A percentile compares a stretch with the other conserved stretches of the same genome.
phyloP scores from a whole-genome alignment of 441 rosid genomes.

The Arabidopsis hybrid region DNA sequence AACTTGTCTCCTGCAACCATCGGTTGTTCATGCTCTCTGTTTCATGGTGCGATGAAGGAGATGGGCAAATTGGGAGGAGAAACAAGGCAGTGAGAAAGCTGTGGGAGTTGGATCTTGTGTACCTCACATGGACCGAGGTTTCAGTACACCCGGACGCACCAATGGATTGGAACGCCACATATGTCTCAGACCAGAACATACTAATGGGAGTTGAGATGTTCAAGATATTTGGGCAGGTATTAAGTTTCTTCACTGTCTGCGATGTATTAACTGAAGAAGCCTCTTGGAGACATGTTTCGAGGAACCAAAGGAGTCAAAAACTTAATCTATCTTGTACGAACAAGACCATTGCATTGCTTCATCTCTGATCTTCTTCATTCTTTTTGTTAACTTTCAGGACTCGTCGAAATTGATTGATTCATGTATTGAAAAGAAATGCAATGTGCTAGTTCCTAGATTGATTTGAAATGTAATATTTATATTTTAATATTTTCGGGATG shows the following conservation, averaged over 20 bases:
- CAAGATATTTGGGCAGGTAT: constrained; percentile 91
- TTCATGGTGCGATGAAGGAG: constrained; percentile 96
- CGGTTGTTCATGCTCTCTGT: constrained; percentile 87
- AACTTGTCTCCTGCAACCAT: constrained; percentile 79
- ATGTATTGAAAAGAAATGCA: constrained; percentile 10
- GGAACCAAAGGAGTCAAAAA: constrained; percentile 75
- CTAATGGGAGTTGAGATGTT: constrained; percentile 96
- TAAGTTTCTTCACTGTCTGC: constrained; percentile 80
- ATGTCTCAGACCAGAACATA: constrained; percentile 70
- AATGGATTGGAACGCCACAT: constrained; percentile 96
- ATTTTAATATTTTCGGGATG: no score
- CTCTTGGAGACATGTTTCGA: constrained; percentile 83
- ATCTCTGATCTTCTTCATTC: constrained; percentile 47
- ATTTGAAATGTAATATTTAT: no score
- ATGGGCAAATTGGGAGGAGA: constrained; percentile 92
- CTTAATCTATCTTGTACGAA: constrained; percentile 84
- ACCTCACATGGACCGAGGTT: constrained; percentile 83
- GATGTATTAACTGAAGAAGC: constrained; percentile 53
- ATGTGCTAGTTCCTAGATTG: no score
- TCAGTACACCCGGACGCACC: constrained; percentile 97
- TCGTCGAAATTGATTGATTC: constrained; percentile 22
- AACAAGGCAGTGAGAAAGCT: constrained; percentile 97
- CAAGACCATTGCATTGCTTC: constrained; percentile 78
- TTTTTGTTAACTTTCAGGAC: constrained; percentile 11
- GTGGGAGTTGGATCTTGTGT: constrained; percentile 93